Conservation (phyloP, 2,329 filamentous ascomycete genomes). For the Colletotrichum tropicicola region DNA sequence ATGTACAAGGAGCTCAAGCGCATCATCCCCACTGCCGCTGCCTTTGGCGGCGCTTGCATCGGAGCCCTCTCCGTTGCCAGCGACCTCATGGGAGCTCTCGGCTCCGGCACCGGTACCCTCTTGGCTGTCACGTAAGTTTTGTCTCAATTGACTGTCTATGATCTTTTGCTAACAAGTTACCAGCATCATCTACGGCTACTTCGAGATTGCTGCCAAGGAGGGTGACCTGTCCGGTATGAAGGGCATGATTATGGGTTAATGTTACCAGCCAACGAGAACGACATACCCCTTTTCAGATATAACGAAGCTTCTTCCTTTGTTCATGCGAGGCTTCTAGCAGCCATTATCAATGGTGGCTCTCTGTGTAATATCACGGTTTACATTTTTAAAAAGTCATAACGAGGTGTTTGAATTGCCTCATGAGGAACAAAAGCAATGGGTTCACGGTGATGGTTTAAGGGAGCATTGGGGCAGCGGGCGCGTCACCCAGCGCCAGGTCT, state of each 20-base stretch:
- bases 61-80: slow-evolving; percentile 95
- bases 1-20: slow-evolving; percentile 99
- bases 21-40: slow-evolving; percentile 96
- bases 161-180: slow-evolving; percentile 42
- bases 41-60: slow-evolving; percentile 99
- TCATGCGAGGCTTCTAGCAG: slow-evolving; percentile 25
- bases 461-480: slow-evolving; percentile 8
- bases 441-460: slow-evolving; percentile 10
- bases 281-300: slow-evolving; percentile 21
- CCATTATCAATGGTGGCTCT: slow-evolving; percentile 4
- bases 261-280: slow-evolving; percentile 25
- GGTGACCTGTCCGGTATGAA: slow-evolving; percentile 89
- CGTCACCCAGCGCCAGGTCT: not conserved
- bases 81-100: slow-evolving; percentile 94
- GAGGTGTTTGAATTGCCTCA: not conserved
- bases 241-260: slow-evolving; percentile 76
- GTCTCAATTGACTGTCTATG: not conserved
- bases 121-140: slow-evolving; percentile 94
- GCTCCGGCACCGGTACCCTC: slow-evolving; percentile 96
- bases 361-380: slow-evolving; percentile 31
- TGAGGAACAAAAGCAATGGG: slow-evolving; percentile 28
- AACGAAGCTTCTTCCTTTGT: slow-evolving; percentile 28
- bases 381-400: slow-evolving; percentile 25
- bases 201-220: slow-evolving; percentile 99
- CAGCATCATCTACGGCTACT: slow-evolving; percentile 99